These are phyloP conservation scores for Citrus sp. DNA, from an alignment of 345 rosid species.

Conservation along the genomic window DNA sequence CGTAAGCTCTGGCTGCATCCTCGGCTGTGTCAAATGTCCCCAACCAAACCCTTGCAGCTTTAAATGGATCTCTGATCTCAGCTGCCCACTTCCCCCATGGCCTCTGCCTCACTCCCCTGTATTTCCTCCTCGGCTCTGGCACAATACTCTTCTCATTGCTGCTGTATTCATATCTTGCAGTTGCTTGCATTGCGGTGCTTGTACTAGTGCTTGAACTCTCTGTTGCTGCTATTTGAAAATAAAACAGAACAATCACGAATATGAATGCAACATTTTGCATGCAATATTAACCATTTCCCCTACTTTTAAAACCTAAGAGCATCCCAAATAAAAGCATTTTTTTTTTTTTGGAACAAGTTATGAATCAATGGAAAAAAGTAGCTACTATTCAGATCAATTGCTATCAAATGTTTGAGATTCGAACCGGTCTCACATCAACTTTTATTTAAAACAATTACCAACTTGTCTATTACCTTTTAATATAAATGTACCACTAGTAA, in stretches of 20 bases:
- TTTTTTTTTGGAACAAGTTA: too few species aligned
- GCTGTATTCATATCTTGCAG: conserved; percentile 48
- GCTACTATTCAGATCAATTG: too few species aligned
- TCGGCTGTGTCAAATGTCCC: conserved; percentile 91
- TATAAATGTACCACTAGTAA: too few species aligned
- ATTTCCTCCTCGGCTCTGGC: conserved; percentile 51
- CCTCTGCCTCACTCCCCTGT: conserved; percentile 87
- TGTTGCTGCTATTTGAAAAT: conserved; percentile 17
- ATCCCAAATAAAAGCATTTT: too few species aligned
- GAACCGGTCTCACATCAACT: too few species aligned
- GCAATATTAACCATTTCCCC: not conserved
- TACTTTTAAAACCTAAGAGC: too few species aligned
- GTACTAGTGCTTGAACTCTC: conserved; percentile 14
- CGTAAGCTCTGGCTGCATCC: conserved; percentile 87
- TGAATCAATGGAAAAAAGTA: too few species aligned
- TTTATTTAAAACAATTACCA: too few species aligned
- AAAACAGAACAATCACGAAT: not conserved
- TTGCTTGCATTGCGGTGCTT: conserved; percentile 19
- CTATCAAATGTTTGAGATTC: too few species aligned
- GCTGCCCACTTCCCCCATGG: conserved; percentile 99
- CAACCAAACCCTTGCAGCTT: conserved; percentile 87
- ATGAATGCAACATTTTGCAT: not conserved
- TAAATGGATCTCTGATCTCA: conserved; percentile 86
- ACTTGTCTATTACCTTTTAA: too few species aligned
- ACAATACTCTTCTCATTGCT: conserved; percentile 5